A percentile compares a stretch with the other conserved stretches of the same genome.
Conservation (phyloP, 192 early-diverging fungal species). For the Linnemannia zychae region DNA sequence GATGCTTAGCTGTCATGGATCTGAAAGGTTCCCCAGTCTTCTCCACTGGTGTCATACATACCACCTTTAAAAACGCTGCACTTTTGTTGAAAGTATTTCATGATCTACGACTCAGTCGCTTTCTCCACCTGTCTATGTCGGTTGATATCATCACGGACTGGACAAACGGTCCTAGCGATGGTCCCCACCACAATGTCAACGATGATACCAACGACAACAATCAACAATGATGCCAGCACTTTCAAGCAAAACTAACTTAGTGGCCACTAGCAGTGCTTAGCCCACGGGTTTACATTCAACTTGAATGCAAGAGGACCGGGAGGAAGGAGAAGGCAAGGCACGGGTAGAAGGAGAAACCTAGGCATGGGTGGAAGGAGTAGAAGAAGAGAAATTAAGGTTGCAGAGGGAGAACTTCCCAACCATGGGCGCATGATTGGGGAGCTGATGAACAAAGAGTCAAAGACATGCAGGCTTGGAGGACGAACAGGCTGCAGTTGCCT, state of each 20-base stretch:
- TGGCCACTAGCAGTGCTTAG: slow-evolving; percentile 15
- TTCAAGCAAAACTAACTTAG: slow-evolving; percentile 15
- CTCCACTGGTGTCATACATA: too few species aligned
- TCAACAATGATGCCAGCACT: background rate
- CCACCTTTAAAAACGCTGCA: too few species aligned
- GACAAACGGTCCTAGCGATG: background rate
- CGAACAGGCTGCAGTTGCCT: background rate
- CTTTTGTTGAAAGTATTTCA: too few species aligned
- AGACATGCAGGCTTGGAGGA: slow-evolving; percentile 6
- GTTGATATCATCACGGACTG: background rate
- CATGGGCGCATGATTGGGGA: background rate
- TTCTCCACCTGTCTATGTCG: slow-evolving; percentile 14
- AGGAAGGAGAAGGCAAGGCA: slow-evolving; percentile 7
- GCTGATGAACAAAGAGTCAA: slow-evolving; percentile 10
- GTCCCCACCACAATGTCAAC: too few species aligned
- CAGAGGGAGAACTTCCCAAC: slow-evolving; percentile 1
- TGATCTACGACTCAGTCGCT: slow-evolving; percentile 20
- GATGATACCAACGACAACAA: too few species aligned
- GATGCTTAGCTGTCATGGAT: too few species aligned
- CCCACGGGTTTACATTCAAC: slow-evolving; percentile 10
- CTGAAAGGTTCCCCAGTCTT: too few species aligned
- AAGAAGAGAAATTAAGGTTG: slow-evolving; percentile 3
- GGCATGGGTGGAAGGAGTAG: background rate
- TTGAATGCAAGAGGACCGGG: slow-evolving; percentile 18
- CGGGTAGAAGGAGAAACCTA: too few species aligned